These are phyloP conservation scores for Pontederia crassipes DNA, from an alignment of 176 grass and related monocot genomes.

Conservation along the genomic window DNA sequence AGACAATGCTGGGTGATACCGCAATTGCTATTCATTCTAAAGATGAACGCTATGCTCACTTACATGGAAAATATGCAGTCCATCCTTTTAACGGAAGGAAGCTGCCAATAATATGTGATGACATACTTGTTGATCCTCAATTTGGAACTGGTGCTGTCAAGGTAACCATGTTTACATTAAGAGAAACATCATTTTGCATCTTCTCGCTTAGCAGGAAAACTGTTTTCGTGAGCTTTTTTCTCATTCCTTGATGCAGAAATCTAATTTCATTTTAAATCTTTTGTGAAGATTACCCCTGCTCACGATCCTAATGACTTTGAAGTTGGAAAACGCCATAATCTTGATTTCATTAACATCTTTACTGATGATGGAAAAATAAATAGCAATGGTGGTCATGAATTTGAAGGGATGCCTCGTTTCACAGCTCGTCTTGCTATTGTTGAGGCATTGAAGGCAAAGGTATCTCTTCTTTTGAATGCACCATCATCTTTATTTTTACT, in stretches of 20 bases:
- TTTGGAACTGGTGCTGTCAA: constrained; percentile 94
- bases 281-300: constrained; percentile 70
- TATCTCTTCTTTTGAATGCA: constrained; percentile 11
- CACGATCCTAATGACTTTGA: constrained; percentile 96
- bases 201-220: not conserved
- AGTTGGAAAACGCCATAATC: constrained; percentile 79
- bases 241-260: not conserved
- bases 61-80: constrained; percentile 61
- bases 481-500: not conserved
- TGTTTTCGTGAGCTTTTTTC: not conserved
- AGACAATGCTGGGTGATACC: constrained; percentile 87
- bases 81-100: constrained; percentile 71
- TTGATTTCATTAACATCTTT: constrained; percentile 82
- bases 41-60: constrained; percentile 67
- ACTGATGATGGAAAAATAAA: constrained; percentile 89
- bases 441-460: constrained; percentile 55
- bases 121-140: constrained; percentile 59
- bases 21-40: constrained; percentile 80
- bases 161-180: constrained; percentile 22
- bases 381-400: constrained; percentile 55
- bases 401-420: constrained; percentile 83
- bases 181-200: not conserved
- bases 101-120: constrained; percentile 73
- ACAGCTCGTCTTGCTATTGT: constrained; percentile 51
- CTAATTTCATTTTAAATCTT: not conserved